A percentile compares a stretch with the other conserved stretches of the same genome.
Conservation (phyloP, 345 rosid species). For the Rhizophora mangle region DNA sequence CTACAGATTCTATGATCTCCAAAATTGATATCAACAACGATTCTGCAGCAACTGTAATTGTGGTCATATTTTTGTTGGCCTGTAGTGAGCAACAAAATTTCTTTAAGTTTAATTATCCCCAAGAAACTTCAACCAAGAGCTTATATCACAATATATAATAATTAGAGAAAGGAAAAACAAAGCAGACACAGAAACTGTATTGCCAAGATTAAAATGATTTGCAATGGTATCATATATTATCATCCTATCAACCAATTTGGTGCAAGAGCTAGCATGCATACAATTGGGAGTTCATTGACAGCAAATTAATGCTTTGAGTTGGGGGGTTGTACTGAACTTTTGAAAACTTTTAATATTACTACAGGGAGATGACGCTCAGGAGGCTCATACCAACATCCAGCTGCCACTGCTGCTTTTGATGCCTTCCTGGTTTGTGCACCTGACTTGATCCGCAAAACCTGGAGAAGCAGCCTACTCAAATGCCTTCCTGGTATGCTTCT, state of each 20-base stretch:
- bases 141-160: background rate
- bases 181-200: no score
- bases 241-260: no score
- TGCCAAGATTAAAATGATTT: no score
- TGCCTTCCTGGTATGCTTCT: no score
- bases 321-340: background rate
- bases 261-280: no score
- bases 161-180: no score
- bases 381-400: conserved; percentile 53
- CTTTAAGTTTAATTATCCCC: conserved; percentile 2
- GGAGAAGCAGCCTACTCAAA: background rate
- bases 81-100: conserved; percentile 20
- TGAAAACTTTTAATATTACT: background rate
- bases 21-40: conserved; percentile 52
- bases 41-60: conserved; percentile 29
- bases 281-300: no score
- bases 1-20: conserved; percentile 42
- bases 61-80: conserved; percentile 33
- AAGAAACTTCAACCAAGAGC: background rate
- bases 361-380: background rate
- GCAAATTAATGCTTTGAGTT: background rate
- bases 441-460: background rate
- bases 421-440: conserved; percentile 7
- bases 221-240: no score
- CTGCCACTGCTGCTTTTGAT: conserved; percentile 17